phyloP scores from a whole-genome alignment of 805 yeast genomes.

The Geotrichum ghanense region DNA sequence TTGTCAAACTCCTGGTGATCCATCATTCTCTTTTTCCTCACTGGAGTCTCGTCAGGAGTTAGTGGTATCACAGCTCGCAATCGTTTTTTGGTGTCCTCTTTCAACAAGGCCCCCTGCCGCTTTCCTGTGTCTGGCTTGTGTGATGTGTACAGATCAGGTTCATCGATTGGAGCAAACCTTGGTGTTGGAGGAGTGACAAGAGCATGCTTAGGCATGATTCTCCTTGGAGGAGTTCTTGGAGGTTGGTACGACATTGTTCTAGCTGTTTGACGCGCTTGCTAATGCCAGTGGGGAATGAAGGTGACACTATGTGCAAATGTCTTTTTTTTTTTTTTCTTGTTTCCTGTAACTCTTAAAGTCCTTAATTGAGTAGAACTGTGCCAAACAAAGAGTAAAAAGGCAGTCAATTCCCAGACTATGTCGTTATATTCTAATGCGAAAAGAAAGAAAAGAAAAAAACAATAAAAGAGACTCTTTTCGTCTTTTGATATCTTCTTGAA shows the following conservation, averaged over 20 bases:
- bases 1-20: not conserved
- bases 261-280: too few species aligned
- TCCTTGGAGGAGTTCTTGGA: not conserved
- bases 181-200: constrained; percentile 2
- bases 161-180: constrained; percentile 14
- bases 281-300: too few species aligned
- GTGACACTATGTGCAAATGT: too few species aligned
- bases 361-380: too few species aligned
- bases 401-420: too few species aligned
- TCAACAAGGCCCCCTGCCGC: not conserved
- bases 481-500: too few species aligned
- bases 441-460: too few species aligned
- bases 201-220: not conserved
- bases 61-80: constrained; percentile 7
- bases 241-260: not conserved
- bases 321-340: too few species aligned
- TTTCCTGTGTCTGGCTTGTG: constrained; percentile 2
- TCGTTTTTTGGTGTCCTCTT: not conserved
- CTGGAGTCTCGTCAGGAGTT: constrained; percentile 19
- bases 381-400: too few species aligned
- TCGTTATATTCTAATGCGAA: too few species aligned
- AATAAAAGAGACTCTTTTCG: too few species aligned
- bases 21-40: constrained; percentile 7
- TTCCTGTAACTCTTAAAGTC: too few species aligned
- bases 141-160: constrained; percentile 10